Base-by-base conservation (phyloP, 2,329 filamentous ascomycete genomes). In the Scedosporium boydii region DNA sequence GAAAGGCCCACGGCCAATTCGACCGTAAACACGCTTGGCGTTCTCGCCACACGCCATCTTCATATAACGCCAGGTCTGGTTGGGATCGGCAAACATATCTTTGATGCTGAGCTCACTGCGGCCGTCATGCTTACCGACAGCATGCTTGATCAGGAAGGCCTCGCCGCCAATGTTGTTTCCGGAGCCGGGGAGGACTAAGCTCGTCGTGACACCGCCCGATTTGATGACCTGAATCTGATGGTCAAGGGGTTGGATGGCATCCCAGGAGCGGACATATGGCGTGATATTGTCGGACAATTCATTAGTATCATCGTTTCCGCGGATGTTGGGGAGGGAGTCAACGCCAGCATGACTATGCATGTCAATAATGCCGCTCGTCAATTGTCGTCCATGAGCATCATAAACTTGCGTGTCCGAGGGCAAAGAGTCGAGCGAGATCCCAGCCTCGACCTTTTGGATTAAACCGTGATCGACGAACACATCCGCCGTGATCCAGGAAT, bases 41-140 rank as follows among this genome's bases (percentile, higher is more conserved):
- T 90, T 90, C 73, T 90, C 87, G 42, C 87, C 87, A 66, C 87
- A 90, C 0, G 87, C 87, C 87, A 90, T 90, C 75, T 90, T 90
- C 79, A 90, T 87, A 71, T 88, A 90, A 21, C 87, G 79, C 82
- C 86, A 87, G 64, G 77, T 82, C 23, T 78, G 77, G 51, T 87
- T 85, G 0, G 86, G 86, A 60, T 88, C 85, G 1, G 87, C 87
- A 9, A 89, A 76, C 76, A 89, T 79, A 66, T 88, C 83, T 26
- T 78, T 74, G 2, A 82, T 84, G 61, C 85, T 87, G 53, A 87
- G 80, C 70, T 89, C 87, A 16, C 78, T 74, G 23, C 87, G 80
- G 3, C 86, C 84, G 65, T 87, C 81, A 0, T 76, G 67, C 62
- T 77, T 78, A 21, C 86, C 86, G 10, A 88, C 82, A 9, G 86